phyloP scores from a whole-genome alignment of 495 filamentous ascomycete species.

The Jackrogersella minutella region DNA sequence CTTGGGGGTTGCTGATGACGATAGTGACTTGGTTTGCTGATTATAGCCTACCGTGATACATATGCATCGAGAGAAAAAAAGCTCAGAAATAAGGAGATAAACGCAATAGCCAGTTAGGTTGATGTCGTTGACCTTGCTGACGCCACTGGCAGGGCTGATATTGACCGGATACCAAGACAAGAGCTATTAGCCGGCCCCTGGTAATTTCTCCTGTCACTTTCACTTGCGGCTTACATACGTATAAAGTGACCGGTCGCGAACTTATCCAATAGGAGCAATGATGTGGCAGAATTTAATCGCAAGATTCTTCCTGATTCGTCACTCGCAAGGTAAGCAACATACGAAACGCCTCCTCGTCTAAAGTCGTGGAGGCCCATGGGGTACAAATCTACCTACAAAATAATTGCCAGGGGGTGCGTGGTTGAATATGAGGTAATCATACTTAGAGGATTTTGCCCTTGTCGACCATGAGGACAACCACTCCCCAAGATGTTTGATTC shows the following conservation, averaged over 20 bases:
- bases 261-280: conserved; percentile 8
- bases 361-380: neutral
- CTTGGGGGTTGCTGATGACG: neutral
- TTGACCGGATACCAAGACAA: conserved; percentile 8
- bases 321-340: conserved; percentile 8
- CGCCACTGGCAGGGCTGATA: conserved; percentile 21
- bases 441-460: neutral
- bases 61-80: neutral
- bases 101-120: neutral
- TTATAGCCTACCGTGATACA: neutral
- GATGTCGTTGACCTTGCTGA: conserved; percentile 7
- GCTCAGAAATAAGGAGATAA: neutral
- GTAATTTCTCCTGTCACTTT: neutral
- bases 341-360: neutral
- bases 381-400: neutral
- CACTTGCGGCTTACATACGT: conserved; percentile 2
- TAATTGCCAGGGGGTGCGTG: neutral
- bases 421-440: neutral
- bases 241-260: neutral
- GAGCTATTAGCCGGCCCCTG: neutral
- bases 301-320: conserved; percentile 1
- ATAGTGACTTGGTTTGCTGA: neutral
- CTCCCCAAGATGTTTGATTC: neutral
- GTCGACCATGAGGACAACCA: neutral
- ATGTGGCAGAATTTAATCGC: neutral